Evolutionary conservation across 257 asterid genomes (phyloP).

Genomic region (Marsdenia floribunda): DNA sequence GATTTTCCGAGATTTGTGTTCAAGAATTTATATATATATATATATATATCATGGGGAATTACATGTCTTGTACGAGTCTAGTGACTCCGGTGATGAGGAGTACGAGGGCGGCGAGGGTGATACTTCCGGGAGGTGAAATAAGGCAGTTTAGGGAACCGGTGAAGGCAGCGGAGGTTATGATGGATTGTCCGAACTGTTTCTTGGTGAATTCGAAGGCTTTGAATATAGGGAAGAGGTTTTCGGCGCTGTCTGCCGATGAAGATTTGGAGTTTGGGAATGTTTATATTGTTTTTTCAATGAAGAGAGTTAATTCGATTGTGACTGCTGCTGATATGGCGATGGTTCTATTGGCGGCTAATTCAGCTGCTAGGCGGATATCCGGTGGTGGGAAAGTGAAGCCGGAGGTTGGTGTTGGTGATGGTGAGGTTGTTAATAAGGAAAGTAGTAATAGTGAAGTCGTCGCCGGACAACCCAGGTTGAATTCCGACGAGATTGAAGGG

Average conservation of each 20-base stretch:
- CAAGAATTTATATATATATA: neutral
- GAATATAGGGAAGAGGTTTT: conserved; percentile 35
- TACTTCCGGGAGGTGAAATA: conserved; percentile 34
- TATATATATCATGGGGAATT: conserved; percentile 33
- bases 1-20: too few species aligned
- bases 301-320: conserved; percentile 39
- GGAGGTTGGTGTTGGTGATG: conserved; percentile 7
- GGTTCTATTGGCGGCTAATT: conserved; percentile 34
- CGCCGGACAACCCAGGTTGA: conserved; percentile 6
- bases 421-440: too few species aligned
- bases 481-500: conserved; percentile 18
- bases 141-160: conserved; percentile 26
- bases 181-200: conserved; percentile 30
- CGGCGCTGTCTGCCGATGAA: conserved; percentile 42
- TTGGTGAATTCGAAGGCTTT: conserved; percentile 32
- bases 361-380: conserved; percentile 29
- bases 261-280: conserved; percentile 44
- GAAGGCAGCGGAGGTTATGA: conserved; percentile 41
- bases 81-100: conserved; percentile 20
- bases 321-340: conserved; percentile 39
- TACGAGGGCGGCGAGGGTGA: conserved; percentile 27
- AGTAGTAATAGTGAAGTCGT: too few species aligned
- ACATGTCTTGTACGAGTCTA: conserved; percentile 17
- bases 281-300: conserved; percentile 52
- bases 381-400: conserved; percentile 27